These are phyloP conservation scores for Mortierella sp. DNA, from an alignment of 371 early-diverging fungal genomes.

Conservation along the genomic window DNA sequence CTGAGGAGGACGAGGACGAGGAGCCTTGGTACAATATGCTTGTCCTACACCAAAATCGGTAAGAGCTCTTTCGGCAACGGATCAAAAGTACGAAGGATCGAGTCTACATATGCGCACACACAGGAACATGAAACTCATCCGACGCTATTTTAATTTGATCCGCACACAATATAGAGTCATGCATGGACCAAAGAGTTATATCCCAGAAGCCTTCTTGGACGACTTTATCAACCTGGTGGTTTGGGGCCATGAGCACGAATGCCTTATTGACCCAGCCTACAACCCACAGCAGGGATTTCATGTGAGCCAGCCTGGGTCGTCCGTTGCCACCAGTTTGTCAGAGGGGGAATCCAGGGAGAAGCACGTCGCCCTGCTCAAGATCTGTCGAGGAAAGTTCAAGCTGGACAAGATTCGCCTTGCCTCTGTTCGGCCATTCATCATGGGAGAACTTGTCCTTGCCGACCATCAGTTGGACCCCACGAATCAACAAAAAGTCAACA, in stretches of 20 bases:
- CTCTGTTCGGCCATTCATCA: slow-evolving; percentile 92
- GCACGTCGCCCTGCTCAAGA: slow-evolving; percentile 83
- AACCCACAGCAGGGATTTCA: slow-evolving; percentile 78
- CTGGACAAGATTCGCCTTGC: slow-evolving; percentile 82
- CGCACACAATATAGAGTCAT: slow-evolving; percentile 64
- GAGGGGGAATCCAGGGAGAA: slow-evolving; percentile 93
- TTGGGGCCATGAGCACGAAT: slow-evolving; percentile 99
- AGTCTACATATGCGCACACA: not conserved
- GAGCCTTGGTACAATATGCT: slow-evolving; percentile 66
- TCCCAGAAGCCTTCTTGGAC: slow-evolving; percentile 92
- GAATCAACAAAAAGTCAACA: slow-evolving; percentile 38
- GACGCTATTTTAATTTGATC: not conserved
- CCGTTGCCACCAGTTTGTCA: slow-evolving; percentile 96
- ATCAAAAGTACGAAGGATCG: slow-evolving; percentile 3
- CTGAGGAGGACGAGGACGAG: slow-evolving; percentile 67
- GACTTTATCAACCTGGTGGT: slow-evolving; percentile 91
- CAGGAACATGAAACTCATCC: not conserved
- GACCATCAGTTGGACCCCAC: slow-evolving; percentile 59
- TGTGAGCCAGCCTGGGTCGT: slow-evolving; percentile 97
- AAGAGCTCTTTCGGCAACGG: not conserved
- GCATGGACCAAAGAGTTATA: slow-evolving; percentile 88
- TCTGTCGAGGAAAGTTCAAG: slow-evolving; percentile 73
- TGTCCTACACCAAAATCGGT: slow-evolving; percentile 65
- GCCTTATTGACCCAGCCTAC: slow-evolving; percentile 82
- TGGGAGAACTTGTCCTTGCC: slow-evolving; percentile 77